A percentile compares a stretch with the other conserved stretches of the same genome.
These are phyloP conservation scores for Neurospora terricola DNA, from an alignment of 495 filamentous ascomycete genomes.

Conservation along the genomic window DNA sequence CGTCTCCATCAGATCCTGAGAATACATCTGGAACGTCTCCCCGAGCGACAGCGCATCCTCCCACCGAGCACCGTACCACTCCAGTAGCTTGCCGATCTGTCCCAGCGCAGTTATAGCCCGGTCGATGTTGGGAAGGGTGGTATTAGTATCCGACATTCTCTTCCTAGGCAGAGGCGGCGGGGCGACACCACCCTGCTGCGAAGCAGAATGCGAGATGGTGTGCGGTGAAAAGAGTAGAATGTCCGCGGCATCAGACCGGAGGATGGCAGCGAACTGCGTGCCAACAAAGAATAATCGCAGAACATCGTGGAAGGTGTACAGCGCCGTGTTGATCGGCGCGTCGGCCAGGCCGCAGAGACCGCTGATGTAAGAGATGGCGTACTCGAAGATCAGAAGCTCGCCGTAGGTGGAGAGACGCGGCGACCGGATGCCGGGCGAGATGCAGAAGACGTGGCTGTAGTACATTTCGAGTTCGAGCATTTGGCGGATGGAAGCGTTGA, in stretches of 20 bases:
- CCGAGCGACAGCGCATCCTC: conserved; percentile 33
- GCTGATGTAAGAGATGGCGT: conserved; percentile 62
- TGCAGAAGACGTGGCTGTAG: conserved; percentile 74
- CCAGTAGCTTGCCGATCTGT: conserved; percentile 32
- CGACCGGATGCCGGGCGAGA: conserved; percentile 63
- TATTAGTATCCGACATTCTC: conserved; percentile 12
- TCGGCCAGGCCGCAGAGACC: conserved; percentile 46
- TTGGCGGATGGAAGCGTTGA: conserved; percentile 49
- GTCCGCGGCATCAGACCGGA: conserved; percentile 43
- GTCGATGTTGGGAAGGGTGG: conserved; percentile 30
- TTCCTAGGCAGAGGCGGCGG: conserved; percentile 28
- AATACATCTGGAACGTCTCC: conserved; percentile 33
- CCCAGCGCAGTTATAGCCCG: conserved; percentile 36
- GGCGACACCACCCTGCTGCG: conserved; percentile 13
- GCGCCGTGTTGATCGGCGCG: conserved; percentile 37
- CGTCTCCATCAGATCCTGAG: conserved; percentile 23
- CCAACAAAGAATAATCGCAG: conserved; percentile 63
- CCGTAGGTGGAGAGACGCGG: conserved; percentile 55
- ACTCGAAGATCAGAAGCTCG: conserved; percentile 69
- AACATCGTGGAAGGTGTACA: conserved; percentile 66
- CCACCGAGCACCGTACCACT: conserved; percentile 42
- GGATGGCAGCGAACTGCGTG: conserved; percentile 56
- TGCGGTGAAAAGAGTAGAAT: conserved; percentile 27
- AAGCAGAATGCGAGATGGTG: conserved; percentile 16
- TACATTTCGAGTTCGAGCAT: conserved; percentile 73